A percentile compares a stretch with the other conserved stretches of the same genome.
Conservation (phyloP, 495 filamentous ascomycete species). For the Filosporella fistucella region DNA sequence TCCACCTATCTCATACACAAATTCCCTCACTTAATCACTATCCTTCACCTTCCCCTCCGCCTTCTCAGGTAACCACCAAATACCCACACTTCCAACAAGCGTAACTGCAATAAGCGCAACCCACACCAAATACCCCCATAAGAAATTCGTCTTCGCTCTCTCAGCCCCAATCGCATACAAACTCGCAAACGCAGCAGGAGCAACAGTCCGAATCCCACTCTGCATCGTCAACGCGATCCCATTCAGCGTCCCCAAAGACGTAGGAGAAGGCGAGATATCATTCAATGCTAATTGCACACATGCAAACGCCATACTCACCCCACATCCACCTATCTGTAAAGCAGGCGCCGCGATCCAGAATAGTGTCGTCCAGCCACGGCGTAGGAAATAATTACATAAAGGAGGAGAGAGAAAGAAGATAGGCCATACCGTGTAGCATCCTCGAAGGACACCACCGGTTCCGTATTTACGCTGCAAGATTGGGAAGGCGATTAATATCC, state of each 20-base stretch:
- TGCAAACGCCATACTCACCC: slow-evolving; percentile 63
- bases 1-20: no score
- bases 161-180: slow-evolving; percentile 58
- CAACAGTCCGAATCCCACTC: slow-evolving; percentile 49
- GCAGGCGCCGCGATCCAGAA: slow-evolving; percentile 54
- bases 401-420: slow-evolving; percentile 50
- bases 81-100: slow-evolving; percentile 35
- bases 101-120: slow-evolving; percentile 47
- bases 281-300: slow-evolving; percentile 64
- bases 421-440: slow-evolving; percentile 50
- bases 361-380: slow-evolving; percentile 26
- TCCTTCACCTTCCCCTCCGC: background rate
- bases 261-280: slow-evolving; percentile 53
- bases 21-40: no score
- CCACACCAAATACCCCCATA: slow-evolving; percentile 63
- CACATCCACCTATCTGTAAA: slow-evolving; percentile 41
- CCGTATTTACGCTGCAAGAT: slow-evolving; percentile 51
- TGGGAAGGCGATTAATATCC: slow-evolving; percentile 62
- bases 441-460: slow-evolving; percentile 53
- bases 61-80: slow-evolving; percentile 27
- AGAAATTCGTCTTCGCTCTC: slow-evolving; percentile 47
- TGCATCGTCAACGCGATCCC: slow-evolving; percentile 52
- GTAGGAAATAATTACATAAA: slow-evolving; percentile 46
- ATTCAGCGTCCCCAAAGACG: slow-evolving; percentile 59
- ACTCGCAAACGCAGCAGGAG: slow-evolving; percentile 54